Evolutionary conservation across 331 rosid species (phyloP).

Genomic region (Erythrophleum ivorense): DNA sequence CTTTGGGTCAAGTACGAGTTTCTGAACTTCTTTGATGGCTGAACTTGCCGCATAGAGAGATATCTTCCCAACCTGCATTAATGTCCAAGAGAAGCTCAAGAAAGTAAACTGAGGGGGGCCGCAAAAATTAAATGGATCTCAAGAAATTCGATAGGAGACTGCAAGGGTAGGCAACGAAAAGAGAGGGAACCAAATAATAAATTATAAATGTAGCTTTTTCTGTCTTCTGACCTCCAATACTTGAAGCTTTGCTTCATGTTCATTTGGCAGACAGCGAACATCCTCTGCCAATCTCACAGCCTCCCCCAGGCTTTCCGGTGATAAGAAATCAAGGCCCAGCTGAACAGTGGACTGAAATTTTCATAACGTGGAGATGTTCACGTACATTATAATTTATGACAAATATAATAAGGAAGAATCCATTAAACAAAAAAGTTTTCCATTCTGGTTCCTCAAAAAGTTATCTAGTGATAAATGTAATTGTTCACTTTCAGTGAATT

Average conservation of each 20-base stretch:
- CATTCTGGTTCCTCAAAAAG: constrained; percentile 19
- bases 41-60: constrained; percentile 98
- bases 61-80: constrained; percentile 86
- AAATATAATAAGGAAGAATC: constrained; percentile 5
- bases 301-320: constrained; percentile 93
- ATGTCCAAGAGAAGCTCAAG: no score
- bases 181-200: constrained; percentile 28
- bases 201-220: constrained; percentile 16
- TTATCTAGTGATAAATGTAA: constrained; percentile 17
- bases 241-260: constrained; percentile 86
- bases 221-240: constrained; percentile 82
- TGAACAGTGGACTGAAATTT: constrained; percentile 89
- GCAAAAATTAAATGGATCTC: no score
- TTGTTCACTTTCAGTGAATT: background rate
- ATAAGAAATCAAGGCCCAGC: constrained; percentile 94
- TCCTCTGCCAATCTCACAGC: constrained; percentile 85
- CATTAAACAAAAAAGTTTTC: constrained; percentile 23
- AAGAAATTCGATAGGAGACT: no score
- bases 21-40: constrained; percentile 93
- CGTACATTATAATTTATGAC: background rate
- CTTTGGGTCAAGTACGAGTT: constrained; percentile 93
- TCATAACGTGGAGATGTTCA: constrained; percentile 36
- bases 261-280: constrained; percentile 89
- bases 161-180: background rate
- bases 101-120: no score